A percentile compares a stretch with the other conserved stretches of the same genome.
phyloP scores from a whole-genome alignment of 176 grass and related monocot species.

The Microstegium vimineum region DNA sequence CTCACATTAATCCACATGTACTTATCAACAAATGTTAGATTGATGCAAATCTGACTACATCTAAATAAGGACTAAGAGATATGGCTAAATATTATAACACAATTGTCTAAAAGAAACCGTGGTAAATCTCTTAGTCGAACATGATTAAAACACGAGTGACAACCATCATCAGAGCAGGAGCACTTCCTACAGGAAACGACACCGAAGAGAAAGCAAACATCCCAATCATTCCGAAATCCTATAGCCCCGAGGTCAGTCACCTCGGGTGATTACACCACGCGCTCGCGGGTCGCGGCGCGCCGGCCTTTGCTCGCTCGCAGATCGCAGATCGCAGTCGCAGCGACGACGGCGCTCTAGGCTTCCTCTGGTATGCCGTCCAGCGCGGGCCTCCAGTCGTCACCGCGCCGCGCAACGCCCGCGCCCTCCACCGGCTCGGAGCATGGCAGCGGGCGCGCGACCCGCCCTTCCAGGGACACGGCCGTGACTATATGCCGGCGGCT shows the following conservation, averaged over 20 bases:
- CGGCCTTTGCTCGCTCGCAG: neutral
- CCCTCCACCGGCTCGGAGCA: neutral
- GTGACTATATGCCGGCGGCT: neutral
- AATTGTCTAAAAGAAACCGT: neutral
- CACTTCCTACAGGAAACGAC: slow-evolving; percentile 27
- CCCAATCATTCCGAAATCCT: neutral
- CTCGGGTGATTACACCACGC: neutral
- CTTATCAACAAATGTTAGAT: no score
- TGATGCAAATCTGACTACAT: no score
- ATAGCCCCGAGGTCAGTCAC: neutral
- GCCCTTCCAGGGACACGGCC: neutral
- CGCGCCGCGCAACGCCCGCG: neutral
- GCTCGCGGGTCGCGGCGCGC: neutral
- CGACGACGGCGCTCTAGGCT: neutral
- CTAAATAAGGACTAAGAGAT: no score
- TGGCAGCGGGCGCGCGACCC: neutral
- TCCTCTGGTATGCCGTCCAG: slow-evolving; percentile 33
- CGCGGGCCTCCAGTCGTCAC: neutral
- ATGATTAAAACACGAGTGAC: neutral
- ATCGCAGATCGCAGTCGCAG: no score
- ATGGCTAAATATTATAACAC: neutral
- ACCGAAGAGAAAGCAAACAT: neutral
- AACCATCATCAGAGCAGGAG: slow-evolving; percentile 22
- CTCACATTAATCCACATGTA: no score
- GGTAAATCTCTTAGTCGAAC: neutral